phyloP scores from a whole-genome alignment of 495 filamentous ascomycete genomes.

The Hypomontagnella submonticulosa region DNA sequence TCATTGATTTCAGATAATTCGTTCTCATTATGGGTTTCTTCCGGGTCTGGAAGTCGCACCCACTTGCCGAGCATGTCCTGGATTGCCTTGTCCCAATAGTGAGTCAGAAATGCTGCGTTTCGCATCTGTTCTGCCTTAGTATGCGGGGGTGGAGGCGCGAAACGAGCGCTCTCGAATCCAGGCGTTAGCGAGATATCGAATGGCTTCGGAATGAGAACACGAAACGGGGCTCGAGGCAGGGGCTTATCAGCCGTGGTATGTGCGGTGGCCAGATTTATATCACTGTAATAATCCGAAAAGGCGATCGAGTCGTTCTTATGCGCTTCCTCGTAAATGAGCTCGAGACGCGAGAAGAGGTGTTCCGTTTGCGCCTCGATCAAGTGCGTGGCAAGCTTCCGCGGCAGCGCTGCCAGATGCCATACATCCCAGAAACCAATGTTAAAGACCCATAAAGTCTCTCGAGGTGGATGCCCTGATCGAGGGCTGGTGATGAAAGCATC shows the following conservation, averaged over 20 bases:
- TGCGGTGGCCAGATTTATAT: not conserved
- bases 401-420: slow-evolving; percentile 57
- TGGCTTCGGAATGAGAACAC: slow-evolving; percentile 54
- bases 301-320: slow-evolving; percentile 44
- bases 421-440: slow-evolving; percentile 62
- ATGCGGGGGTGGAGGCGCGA: slow-evolving; percentile 41
- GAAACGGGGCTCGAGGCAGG: slow-evolving; percentile 45
- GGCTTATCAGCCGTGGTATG: not conserved
- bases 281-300: slow-evolving; percentile 36
- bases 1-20: slow-evolving; percentile 32
- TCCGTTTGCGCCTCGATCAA: slow-evolving; percentile 45
- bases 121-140: slow-evolving; percentile 50
- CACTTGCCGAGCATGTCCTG: slow-evolving; percentile 43
- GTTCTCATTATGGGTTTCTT: slow-evolving; percentile 14
- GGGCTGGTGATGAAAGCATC: slow-evolving; percentile 51
- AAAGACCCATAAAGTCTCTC: slow-evolving; percentile 59
- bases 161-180: slow-evolving; percentile 50
- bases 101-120: slow-evolving; percentile 50
- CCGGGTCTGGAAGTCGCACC: slow-evolving; percentile 40
- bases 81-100: slow-evolving; percentile 49
- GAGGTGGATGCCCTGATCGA: slow-evolving; percentile 34
- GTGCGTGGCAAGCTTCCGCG: slow-evolving; percentile 45
- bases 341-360: slow-evolving; percentile 54
- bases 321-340: slow-evolving; percentile 54
- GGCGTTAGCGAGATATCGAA: slow-evolving; percentile 59